Conservation (phyloP, 176 grass and related monocot species). For the Oryza officinalis region DNA sequence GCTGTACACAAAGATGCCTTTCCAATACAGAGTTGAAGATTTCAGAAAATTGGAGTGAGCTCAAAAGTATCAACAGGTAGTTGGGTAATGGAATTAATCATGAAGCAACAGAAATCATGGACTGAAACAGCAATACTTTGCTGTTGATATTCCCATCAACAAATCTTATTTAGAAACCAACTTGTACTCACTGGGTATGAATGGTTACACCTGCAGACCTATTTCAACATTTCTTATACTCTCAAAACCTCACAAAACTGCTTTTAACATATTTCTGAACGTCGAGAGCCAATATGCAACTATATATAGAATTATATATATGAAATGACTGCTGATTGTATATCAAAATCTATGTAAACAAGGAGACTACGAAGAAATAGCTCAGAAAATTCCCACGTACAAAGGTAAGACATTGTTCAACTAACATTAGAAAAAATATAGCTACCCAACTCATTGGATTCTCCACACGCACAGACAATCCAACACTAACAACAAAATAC, state of each 20-base stretch:
- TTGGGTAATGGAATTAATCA: neutral
- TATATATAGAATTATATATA: neutral
- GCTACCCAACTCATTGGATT: neutral
- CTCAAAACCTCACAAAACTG: neutral
- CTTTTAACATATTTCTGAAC: constrained; percentile 7
- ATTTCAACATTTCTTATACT: neutral
- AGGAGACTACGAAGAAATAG: constrained; percentile 15
- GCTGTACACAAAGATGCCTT: constrained; percentile 28
- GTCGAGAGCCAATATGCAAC: neutral
- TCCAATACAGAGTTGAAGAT: neutral
- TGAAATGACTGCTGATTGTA: neutral
- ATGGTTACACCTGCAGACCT: neutral
- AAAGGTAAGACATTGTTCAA: neutral
- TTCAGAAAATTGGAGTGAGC: neutral
- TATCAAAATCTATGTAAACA: neutral
- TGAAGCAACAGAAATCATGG: neutral
- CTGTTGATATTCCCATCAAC: neutral
- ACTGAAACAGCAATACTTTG: neutral
- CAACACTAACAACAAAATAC: constrained; percentile 26
- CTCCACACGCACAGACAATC: constrained; percentile 2
- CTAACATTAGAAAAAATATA: neutral
- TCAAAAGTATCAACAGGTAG: neutral
- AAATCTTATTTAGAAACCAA: neutral
- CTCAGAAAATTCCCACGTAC: neutral
- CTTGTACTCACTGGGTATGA: neutral